Base-by-base conservation (phyloP, 1,284 basidiomycete genomes). In the Ceratobasidium sp. region DNA sequence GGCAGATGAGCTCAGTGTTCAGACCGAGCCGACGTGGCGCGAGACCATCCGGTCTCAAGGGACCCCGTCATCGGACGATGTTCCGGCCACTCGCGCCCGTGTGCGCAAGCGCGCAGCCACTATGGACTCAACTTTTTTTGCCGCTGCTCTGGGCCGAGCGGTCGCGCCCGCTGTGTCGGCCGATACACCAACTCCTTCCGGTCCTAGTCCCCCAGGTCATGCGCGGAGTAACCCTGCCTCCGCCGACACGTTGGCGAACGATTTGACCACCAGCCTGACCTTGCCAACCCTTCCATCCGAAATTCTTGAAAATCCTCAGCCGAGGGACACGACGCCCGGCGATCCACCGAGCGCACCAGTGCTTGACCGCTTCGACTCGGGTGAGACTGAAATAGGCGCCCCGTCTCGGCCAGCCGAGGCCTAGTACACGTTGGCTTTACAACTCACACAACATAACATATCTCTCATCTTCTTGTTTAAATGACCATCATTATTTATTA, bases 291-390 rank as follows among this genome's bases (percentile, higher is more conserved):
- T 31, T 24, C 61, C 61, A 22, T 63, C 61, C 34, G 27, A 24
- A 46, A 58, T 37, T 16, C 31, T 37, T 19, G 61, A 63, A 48
- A 48, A 19, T n/a, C 16, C 43, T 14, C 53, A 29, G 24, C 24
- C 27, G 27, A 16, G 27, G 22, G 22, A 43, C 24, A 11, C 41
- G n/a, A 29, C 46, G 11, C 9, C 61, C 22, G 9, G 6, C 16
- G 11, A 29, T 14, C 24, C 43, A 9, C 43, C 41, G 43, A 48
- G 37, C 16, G 61, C 19, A 4, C 68, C 68, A 7, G 29, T 24
- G 7, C 56, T 72, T 22, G 49, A 37, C 22, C 68, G 68, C 37
- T 48, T 61, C 29, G 54, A 72, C 43, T 72, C 68, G 54, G 68
- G 61, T 19, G 29, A 72, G 29, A 72, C 68, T 16, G 68, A 51